Evolutionary conservation across 306 rosid genomes (phyloP).

Genomic region (Lathyrus sativus): DNA sequence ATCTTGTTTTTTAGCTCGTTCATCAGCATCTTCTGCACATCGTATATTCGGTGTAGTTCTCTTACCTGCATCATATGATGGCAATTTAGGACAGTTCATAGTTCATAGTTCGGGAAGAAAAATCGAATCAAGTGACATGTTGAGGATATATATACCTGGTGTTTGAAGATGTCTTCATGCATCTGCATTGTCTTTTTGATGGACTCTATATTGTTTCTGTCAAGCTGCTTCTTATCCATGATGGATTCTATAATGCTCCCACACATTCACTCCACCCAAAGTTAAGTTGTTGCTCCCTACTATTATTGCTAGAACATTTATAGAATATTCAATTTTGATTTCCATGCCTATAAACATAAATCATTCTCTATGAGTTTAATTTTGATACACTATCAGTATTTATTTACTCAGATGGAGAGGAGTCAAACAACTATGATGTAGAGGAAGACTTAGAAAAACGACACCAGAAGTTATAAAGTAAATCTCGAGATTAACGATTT

Average conservation of each 20-base stretch:
- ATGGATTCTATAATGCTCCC: constrained; percentile 57
- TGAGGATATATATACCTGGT: constrained; percentile 62
- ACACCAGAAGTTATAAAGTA: too few species aligned
- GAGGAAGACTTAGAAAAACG: too few species aligned
- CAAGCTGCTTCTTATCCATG: constrained; percentile 64
- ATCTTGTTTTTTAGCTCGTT: constrained; percentile 55
- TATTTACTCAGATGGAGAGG: too few species aligned
- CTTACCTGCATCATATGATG: constrained; percentile 61
- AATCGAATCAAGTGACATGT: not conserved
- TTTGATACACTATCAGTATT: not conserved
- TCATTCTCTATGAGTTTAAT: not conserved
- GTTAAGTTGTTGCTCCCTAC: constrained; percentile 51
- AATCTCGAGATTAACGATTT: too few species aligned
- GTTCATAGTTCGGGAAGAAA: not conserved
- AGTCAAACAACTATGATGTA: too few species aligned
- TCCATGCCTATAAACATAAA: constrained; percentile 66
- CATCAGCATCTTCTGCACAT: constrained; percentile 80
- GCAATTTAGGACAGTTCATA: too few species aligned
- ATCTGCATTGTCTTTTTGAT: constrained; percentile 81
- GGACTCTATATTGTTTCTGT: constrained; percentile 57
- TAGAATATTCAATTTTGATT: constrained; percentile 67
- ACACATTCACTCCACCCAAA: constrained; percentile 65
- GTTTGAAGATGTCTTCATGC: constrained; percentile 82
- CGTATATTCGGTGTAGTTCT: constrained; percentile 83
- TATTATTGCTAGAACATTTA: constrained; percentile 61